Percentiles rank a stretch among this genome's conserved stretches.
These are phyloP conservation scores for Auricularia sp. DNA, from an alignment of 768 basidiomycete species.

Conservation along the genomic window DNA sequence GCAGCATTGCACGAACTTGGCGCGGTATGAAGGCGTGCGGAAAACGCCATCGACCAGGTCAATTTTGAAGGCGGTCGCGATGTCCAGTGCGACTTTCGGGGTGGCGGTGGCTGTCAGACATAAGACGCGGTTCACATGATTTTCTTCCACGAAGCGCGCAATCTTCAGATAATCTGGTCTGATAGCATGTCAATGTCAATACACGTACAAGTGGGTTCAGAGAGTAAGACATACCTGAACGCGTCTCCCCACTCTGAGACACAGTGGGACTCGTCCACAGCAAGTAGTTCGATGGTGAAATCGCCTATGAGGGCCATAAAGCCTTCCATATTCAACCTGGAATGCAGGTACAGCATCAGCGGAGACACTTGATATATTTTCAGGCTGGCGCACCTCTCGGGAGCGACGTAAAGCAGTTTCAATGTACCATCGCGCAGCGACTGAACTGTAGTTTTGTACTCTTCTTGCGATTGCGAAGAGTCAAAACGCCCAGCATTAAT, in stretches of 20 bases:
- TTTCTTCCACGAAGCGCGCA: conserved; percentile 36
- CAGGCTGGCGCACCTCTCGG: conserved; percentile 24
- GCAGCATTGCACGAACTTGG: conserved; percentile 23
- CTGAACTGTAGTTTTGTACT: conserved; percentile 24
- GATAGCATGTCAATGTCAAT: not conserved
- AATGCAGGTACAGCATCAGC: not conserved
- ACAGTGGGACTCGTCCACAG: conserved; percentile 42
- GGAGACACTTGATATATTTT: not conserved
- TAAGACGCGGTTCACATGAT: conserved; percentile 33
- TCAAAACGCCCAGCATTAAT: conserved; percentile 32
- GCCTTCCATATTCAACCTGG: conserved; percentile 34
- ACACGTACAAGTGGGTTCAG: not conserved
- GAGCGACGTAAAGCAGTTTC: conserved; percentile 40
- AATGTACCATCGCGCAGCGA: conserved; percentile 28
- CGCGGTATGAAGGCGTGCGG: conserved; percentile 32
- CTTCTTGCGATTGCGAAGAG: conserved; percentile 24
- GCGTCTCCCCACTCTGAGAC: conserved; percentile 36
- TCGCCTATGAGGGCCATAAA: conserved; percentile 33
- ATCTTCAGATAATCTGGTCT: conserved; percentile 23
- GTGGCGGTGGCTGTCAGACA: conserved; percentile 40
- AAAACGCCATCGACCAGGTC: conserved; percentile 30
- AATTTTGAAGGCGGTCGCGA: conserved; percentile 35
- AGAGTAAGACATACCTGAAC: conserved; percentile 21
- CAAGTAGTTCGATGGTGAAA: conserved; percentile 34
- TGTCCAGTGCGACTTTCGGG: conserved; percentile 30